Evolutionary conservation across 495 filamentous ascomycete genomes (phyloP).

Genomic region (Diplogelasinospora grovesii): DNA sequence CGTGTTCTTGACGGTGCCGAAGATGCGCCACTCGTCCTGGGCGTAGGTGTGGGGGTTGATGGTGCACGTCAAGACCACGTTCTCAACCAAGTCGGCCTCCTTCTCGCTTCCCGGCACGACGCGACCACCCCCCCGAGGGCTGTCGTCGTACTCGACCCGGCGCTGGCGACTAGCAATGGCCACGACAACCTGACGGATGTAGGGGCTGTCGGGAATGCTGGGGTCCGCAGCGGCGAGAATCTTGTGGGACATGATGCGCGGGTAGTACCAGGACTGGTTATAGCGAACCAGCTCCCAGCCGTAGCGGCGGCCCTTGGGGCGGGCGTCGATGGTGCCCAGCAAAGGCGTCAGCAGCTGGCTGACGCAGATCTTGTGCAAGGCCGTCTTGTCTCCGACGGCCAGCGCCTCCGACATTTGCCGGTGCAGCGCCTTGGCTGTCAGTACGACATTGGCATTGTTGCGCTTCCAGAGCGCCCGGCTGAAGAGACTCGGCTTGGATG

Average conservation of each 20-base stretch:
- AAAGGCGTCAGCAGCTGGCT: constrained; percentile 54
- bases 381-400: constrained; percentile 54
- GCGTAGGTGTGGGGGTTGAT: constrained; percentile 43
- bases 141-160: constrained; percentile 35
- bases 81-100: constrained; percentile 62
- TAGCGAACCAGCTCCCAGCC: constrained; percentile 65
- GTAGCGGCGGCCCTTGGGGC: constrained; percentile 42
- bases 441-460: constrained; percentile 34
- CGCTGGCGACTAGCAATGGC: constrained; percentile 63
- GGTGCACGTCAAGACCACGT: constrained; percentile 66
- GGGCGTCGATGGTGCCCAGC: constrained; percentile 45
- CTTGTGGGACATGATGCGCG: constrained; percentile 57
- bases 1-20: constrained; percentile 62
- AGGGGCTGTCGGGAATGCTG: constrained; percentile 15
- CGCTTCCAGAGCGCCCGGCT: constrained; percentile 28
- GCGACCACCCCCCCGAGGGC: constrained; percentile 9
- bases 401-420: constrained; percentile 64
- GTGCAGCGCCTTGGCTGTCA: constrained; percentile 55
- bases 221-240: constrained; percentile 42
- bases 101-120: constrained; percentile 43
- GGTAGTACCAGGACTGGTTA: constrained; percentile 33
- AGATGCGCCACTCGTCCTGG: constrained; percentile 63
- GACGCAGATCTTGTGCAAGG: constrained; percentile 53
- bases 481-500: constrained; percentile 25
- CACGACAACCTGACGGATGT: constrained; percentile 65